Conservation (phyloP, 345 rosid species). For the Boechera divaricarpa region DNA sequence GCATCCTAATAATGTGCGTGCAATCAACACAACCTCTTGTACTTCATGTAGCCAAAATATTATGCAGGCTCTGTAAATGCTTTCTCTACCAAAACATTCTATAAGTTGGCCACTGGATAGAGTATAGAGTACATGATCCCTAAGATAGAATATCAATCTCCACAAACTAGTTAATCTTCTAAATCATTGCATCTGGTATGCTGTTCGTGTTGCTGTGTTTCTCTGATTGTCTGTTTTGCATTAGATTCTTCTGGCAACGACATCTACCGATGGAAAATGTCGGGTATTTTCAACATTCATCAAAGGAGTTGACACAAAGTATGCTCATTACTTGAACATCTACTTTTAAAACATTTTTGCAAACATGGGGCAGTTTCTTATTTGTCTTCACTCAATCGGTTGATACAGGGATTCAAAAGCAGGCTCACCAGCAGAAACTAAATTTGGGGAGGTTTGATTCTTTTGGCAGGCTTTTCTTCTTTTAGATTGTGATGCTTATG, state of each 20-base stretch:
- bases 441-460: slow-evolving; percentile 92
- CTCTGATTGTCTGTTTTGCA: slow-evolving; percentile 32
- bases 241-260: slow-evolving; percentile 92
- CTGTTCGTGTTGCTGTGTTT: neutral
- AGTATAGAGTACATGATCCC: slow-evolving; percentile 15
- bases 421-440: slow-evolving; percentile 70
- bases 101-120: slow-evolving; percentile 10
- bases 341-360: slow-evolving; percentile 5
- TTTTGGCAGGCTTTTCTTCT: slow-evolving; percentile 12
- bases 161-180: slow-evolving; percentile 16
- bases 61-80: neutral
- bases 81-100: neutral
- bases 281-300: slow-evolving; percentile 94
- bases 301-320: slow-evolving; percentile 97
- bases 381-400: slow-evolving; percentile 32
- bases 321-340: slow-evolving; percentile 29
- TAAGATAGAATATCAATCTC: neutral
- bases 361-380: slow-evolving; percentile 30
- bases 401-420: slow-evolving; percentile 73
- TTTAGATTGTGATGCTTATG: neutral
- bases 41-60: neutral
- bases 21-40: slow-evolving; percentile 16
- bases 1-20: slow-evolving; percentile 97
- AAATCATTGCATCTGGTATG: neutral
- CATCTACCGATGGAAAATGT: slow-evolving; percentile 98